These are phyloP conservation scores for Metschnikowia sp. DNA, from an alignment of 805 yeast species.

Conservation along the genomic window DNA sequence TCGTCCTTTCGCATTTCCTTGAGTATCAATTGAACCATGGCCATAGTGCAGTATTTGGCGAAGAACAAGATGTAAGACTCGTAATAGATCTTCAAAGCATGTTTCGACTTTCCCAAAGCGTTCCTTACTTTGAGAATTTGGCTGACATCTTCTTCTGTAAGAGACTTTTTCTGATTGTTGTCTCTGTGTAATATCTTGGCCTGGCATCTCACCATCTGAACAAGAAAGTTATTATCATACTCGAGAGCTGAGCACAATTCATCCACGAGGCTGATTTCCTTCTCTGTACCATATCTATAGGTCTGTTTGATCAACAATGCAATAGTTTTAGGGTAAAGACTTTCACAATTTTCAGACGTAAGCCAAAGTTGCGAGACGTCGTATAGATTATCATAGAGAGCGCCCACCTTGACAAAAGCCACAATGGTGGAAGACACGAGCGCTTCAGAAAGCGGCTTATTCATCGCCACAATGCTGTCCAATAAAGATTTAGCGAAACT, in stretches of 20 bases:
- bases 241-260: constrained; percentile 19
- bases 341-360: constrained; percentile 17
- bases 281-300: constrained; percentile 25
- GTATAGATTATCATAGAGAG: constrained; percentile 30
- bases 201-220: constrained; percentile 23
- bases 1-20: constrained; percentile 24
- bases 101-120: constrained; percentile 10
- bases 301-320: constrained; percentile 28
- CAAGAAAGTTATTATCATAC: constrained; percentile 21
- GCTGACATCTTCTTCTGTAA: constrained; percentile 26
- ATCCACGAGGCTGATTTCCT: constrained; percentile 24
- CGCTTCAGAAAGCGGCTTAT: constrained; percentile 21
- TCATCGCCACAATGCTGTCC: constrained; percentile 21
- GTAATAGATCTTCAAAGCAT: constrained; percentile 26
- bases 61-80: constrained; percentile 28
- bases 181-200: constrained; percentile 26
- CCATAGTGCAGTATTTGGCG: constrained; percentile 25
- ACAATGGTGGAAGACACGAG: constrained; percentile 27
- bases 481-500: constrained; percentile 27
- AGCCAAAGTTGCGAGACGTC: constrained; percentile 28
- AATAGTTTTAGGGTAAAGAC: constrained; percentile 27
- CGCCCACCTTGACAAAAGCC: constrained; percentile 24
- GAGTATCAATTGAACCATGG: constrained; percentile 25
- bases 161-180: constrained; percentile 23
- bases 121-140: constrained; percentile 15